Evolutionary conservation across 1,284 basidiomycete genomes (phyloP).

Genomic region (Marasmius oreades): DNA sequence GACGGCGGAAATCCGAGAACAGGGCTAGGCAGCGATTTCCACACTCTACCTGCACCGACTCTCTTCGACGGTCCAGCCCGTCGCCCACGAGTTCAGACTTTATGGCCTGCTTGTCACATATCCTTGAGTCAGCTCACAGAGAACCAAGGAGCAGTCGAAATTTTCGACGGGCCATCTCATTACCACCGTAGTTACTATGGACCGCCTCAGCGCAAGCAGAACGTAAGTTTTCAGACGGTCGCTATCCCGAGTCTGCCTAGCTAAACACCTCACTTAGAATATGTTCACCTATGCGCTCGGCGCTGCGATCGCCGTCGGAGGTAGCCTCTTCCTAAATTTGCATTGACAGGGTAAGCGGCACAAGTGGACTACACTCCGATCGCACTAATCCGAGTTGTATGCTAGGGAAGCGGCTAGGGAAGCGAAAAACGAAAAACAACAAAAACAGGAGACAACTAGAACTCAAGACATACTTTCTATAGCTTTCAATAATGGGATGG

Average conservation of each 20-base stretch:
- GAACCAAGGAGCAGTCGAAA: slow-evolving; percentile 24
- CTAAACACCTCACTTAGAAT: background rate
- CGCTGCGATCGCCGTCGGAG: background rate
- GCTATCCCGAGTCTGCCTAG: background rate
- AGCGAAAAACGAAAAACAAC: too few relatives aligned
- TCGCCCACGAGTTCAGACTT: slow-evolving; percentile 19
- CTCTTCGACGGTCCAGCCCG: slow-evolving; percentile 44
- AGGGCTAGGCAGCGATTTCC: background rate
- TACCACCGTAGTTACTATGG: slow-evolving; percentile 14
- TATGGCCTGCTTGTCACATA: background rate
- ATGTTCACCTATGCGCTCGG: background rate
- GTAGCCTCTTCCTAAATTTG: background rate
- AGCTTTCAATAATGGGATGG: too few relatives aligned
- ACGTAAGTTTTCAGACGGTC: background rate
- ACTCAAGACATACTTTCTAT: too few relatives aligned
- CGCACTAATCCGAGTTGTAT: too few relatives aligned
- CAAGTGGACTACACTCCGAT: too few relatives aligned
- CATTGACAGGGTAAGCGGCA: background rate
- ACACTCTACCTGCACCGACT: slow-evolving; percentile 34
- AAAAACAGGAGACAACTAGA: too few relatives aligned
- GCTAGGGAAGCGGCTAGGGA: too few relatives aligned
- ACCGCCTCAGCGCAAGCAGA: background rate
- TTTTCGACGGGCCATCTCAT: slow-evolving; percentile 43
- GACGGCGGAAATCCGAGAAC: slow-evolving; percentile 16
- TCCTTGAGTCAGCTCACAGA: slow-evolving; percentile 6